Percentiles rank a stretch among this genome's conserved stretches.
Conservation (phyloP, 768 basidiomycete genomes). For the Kwoniella shandongensis region DNA sequence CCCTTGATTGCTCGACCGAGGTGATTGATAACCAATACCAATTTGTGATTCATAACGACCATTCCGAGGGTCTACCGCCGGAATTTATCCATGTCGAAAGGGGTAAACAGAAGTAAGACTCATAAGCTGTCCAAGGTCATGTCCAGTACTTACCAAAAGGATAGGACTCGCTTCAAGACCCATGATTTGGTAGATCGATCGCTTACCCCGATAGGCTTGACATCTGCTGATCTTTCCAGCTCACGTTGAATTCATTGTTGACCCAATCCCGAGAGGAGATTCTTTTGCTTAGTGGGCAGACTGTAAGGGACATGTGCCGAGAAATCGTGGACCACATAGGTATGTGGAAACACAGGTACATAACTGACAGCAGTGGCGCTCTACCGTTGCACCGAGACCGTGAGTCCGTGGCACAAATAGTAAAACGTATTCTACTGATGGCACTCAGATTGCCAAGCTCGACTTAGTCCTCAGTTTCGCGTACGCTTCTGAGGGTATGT, state of each 20-base stretch:
- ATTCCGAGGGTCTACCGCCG: conserved; percentile 26
- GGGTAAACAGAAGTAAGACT: conserved; percentile 31
- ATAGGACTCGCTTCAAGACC: conserved; percentile 72
- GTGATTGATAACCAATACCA: conserved; percentile 29
- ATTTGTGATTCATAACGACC: conserved; percentile 17
- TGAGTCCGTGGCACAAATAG: conserved; percentile 49
- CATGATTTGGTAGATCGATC: conserved; percentile 77
- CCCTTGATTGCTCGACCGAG: conserved; percentile 24
- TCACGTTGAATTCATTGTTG: conserved; percentile 84
- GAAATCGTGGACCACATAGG: conserved; percentile 72
- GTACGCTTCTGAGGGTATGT: conserved; percentile 73
- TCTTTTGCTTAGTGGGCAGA: conserved; percentile 77
- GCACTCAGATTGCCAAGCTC: conserved; percentile 71
- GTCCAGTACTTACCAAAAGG: conserved; percentile 10
- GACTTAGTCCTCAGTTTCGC: conserved; percentile 92
- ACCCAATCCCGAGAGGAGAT: conserved; percentile 89
- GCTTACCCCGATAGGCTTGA: no score
- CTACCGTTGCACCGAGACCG: conserved; percentile 88
- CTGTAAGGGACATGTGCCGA: conserved; percentile 73
- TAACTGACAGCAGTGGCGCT: conserved; percentile 54
- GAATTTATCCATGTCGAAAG: conserved; percentile 39
- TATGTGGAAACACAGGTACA: conserved; percentile 31
- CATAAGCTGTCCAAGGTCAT: background rate
- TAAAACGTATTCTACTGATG: background rate
- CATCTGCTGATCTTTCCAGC: no score